Evolutionary conservation across 805 yeast species (phyloP), one percentile per base, ranked within the genome.

Genomic region (Diddensiella santjacobensis): DNA sequence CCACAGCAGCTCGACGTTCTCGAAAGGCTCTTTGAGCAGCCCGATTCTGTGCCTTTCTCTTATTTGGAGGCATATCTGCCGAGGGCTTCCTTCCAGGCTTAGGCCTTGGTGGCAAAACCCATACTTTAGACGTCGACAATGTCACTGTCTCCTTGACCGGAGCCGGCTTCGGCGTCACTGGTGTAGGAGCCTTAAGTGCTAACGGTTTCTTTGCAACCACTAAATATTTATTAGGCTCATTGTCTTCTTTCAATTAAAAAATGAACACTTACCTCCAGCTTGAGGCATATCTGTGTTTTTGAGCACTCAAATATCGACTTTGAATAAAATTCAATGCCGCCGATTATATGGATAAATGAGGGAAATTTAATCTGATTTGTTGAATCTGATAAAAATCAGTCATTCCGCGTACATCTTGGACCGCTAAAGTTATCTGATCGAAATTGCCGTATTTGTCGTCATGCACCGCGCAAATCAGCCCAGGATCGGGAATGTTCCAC

Each of bases 1-100:
- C 87, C 44, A 89, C 70, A 26, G 85, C 84, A 17, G 96, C 95
- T 58, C 95, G 71, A 55, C 96, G 74, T 64, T 88, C 95, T 55
- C 96, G 71, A 69, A 87, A 87, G 1, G 97, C 95, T 49, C 96
- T 63, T 71, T 90, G 95, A 19, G 96, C 96, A n/a, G 93, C 95
- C 50, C 96, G 71, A 63, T 89, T 89, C 65, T 86, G 96, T 2
- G 95, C 95, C 66, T 87, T 87, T 46, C 96, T 71, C 64, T 87
- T 86, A 19, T 84, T 80, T 0, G 90, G 89, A 0, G 96, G 95
- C 0, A 90, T 79, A 55, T 87, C 96, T 3, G 77, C 75, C 54
- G 81, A 71, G 13, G 84, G 84, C 64, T 80, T 80, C 22, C 77
- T 57, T 24, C 76, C 75, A 11, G 74, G 74, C 62, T 85, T 83